Evolutionary conservation across 257 asterid species (phyloP), one percentile per base, ranked within the genome.

Genomic region (Ocimum tenuiflorum): DNA sequence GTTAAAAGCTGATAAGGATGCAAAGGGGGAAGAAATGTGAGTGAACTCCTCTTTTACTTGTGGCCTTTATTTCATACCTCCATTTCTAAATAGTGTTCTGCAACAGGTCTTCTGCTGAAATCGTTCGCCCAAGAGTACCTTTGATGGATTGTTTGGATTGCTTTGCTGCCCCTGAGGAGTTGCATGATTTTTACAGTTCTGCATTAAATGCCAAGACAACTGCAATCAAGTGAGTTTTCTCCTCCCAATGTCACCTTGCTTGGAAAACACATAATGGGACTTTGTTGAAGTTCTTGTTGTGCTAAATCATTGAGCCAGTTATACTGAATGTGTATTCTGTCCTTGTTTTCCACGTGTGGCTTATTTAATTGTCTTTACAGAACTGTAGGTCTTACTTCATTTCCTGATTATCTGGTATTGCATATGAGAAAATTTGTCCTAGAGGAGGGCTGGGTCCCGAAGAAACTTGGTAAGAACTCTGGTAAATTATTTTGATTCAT

Each of bases 391-490:
- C 82, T 91, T 85, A 91, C 90, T 70, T 91, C 98, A 29, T 91
- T 91, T 74, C 96, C 98, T 60, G 95, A 86, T 82, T 91, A 84
- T 78, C 78, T 92, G 85, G 96, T 92, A 33, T 79, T 92, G 82
- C 99, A 92, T 70, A 92, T 92, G 96, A 87, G 95, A 54, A 92
- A 92, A 75, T 92, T 92, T 65, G 91, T 92, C 54, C 74, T 87
- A 79, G 97, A 86, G 79, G 96, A 80, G 33, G 99, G 99, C 63
- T 89, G 97, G 97, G 98, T 88, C 57, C 97, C 99, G 3, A 94
- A 90, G 79, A 89, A 94, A 74, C 91, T 94, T 63, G 99, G 99
- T 88, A 73, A 53, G 65, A 18, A 8, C 53, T 63, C 45, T 13
- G 65, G 70, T 84, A 17, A 8, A n/a, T 43, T n/a, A 13, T 14